These are phyloP conservation scores for Leccinum subspadiceum DNA, from an alignment of 1,284 basidiomycete genomes.

Conservation along the genomic window DNA sequence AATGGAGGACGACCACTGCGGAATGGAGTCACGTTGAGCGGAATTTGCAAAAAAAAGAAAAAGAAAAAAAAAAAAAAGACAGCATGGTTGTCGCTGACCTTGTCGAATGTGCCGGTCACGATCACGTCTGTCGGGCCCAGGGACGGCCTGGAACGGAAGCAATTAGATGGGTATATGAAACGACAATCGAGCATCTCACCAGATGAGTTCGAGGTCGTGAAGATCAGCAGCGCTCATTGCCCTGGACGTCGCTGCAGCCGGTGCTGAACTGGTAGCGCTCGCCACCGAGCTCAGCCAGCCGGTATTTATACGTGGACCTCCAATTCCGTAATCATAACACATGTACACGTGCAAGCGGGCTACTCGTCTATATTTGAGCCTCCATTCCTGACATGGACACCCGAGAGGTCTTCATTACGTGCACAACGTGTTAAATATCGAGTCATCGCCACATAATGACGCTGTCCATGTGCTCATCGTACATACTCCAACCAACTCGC, in stretches of 20 bases:
- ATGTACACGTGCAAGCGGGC: conserved; percentile 20
- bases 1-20: conserved; percentile 67
- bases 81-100: conserved; percentile 45
- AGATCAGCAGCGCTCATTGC: conserved; percentile 38
- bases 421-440: conserved; percentile 16
- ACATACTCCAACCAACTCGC: conserved; percentile 7
- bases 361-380: not conserved
- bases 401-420: conserved; percentile 6
- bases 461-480: not conserved
- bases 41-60: not conserved
- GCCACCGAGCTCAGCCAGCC: not conserved
- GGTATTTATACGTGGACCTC: conserved; percentile 24
- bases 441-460: conserved; percentile 1
- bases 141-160: conserved; percentile 40
- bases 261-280: conserved; percentile 13
- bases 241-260: conserved; percentile 22
- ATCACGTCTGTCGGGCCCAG: conserved; percentile 57
- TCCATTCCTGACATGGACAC: not conserved
- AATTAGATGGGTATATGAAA: conserved; percentile 4
- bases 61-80: not conserved
- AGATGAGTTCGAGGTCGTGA: conserved; percentile 47
- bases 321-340: conserved; percentile 27
- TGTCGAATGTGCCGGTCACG: conserved; percentile 75
- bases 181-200: conserved; percentile 36
- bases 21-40: conserved; percentile 7